Evolutionary conservation across 805 yeast species (phyloP), one percentile per base, ranked within the genome.

Genomic region (Ogataea haglerorum): DNA sequence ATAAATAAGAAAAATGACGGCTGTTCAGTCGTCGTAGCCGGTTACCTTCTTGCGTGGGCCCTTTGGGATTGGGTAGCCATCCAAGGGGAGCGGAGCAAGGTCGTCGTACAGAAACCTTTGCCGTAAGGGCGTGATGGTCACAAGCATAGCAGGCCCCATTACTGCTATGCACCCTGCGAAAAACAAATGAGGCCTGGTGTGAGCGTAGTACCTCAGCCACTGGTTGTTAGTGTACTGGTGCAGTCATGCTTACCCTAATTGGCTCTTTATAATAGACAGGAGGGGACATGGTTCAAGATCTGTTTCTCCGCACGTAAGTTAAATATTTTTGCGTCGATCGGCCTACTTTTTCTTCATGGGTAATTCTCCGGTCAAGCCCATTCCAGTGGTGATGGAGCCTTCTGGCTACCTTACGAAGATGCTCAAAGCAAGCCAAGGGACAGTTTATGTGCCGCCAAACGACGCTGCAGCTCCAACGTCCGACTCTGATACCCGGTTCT

Each of bases 131-230:
- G 88, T 72, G 38, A 74, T 72, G 22, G 72, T 68, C 40, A 76
- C 54, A 26, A 84, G 69, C 41, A 83, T 73, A 5, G 78, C 62
- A 10, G 93, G 91, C 4, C 85, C 88, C 36, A 81, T 59, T 30
- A 77, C 57, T 6, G 89, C 95, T 54, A 85, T 69, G 26, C 70
- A 69, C 15, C 78, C 73, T 21, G 88, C 70, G 56, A 72, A 79
- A 59, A 84, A 80, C 48, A 83, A 68, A 64, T 84, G 87, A 30
- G 95, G 95, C 58, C 79, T 78, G 51, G 76, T 76, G 65, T 84
- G 83, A 17, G 90, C 85, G 52, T 80, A 81, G 65, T 78, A 84
- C 60, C 90, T 82, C 50, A 73, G 62, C 85, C 85, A 80, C 84
- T 78, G 48, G 26, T n/a, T 24, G 47, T 43, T 33, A 43, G 47